phyloP scores from a whole-genome alignment of 2,329 filamentous ascomycete genomes.

The Fusarium sambucinum region DNA sequence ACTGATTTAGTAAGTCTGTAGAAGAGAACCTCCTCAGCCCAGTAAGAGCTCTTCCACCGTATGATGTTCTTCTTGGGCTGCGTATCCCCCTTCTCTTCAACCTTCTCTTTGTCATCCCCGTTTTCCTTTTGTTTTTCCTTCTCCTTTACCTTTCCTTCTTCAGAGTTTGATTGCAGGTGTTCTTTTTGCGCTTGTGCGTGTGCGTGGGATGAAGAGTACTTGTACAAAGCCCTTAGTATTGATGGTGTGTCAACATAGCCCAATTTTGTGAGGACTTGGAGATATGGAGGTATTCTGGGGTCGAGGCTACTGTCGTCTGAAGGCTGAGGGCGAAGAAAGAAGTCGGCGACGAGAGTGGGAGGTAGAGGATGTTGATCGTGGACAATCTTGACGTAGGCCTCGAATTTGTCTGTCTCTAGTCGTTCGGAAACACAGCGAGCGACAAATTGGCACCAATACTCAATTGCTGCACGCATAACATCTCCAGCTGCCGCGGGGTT shows the following conservation, averaged over 20 bases:
- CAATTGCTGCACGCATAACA: slow-evolving; percentile 48
- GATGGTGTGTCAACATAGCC: slow-evolving; percentile 66
- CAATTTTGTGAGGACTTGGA: slow-evolving; percentile 66
- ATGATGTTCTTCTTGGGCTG: slow-evolving; percentile 38
- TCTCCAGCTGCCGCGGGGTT: slow-evolving; percentile 36
- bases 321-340: slow-evolving; percentile 68
- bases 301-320: slow-evolving; percentile 65
- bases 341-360: slow-evolving; percentile 64
- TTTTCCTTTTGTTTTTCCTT: slow-evolving; percentile 35
- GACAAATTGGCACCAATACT: slow-evolving; percentile 66
- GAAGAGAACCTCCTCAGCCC: slow-evolving; percentile 88
- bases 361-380: slow-evolving; percentile 65
- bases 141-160: slow-evolving; percentile 11
- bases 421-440: slow-evolving; percentile 63
- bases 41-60: slow-evolving; percentile 69
- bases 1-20: slow-evolving; percentile 93
- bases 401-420: slow-evolving; percentile 66
- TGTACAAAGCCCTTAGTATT: slow-evolving; percentile 67
- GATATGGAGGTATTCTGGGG: slow-evolving; percentile 69
- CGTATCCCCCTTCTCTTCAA: slow-evolving; percentile 40
- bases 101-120: slow-evolving; percentile 32
- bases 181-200: slow-evolving; percentile 41
- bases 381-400: slow-evolving; percentile 62
- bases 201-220: slow-evolving; percentile 66
- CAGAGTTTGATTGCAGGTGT: slow-evolving; percentile 4